Evolutionary conservation across 768 basidiomycete genomes (phyloP), one percentile per base, ranked within the genome.

Genomic region (Brasilioporus rufonigricans): DNA sequence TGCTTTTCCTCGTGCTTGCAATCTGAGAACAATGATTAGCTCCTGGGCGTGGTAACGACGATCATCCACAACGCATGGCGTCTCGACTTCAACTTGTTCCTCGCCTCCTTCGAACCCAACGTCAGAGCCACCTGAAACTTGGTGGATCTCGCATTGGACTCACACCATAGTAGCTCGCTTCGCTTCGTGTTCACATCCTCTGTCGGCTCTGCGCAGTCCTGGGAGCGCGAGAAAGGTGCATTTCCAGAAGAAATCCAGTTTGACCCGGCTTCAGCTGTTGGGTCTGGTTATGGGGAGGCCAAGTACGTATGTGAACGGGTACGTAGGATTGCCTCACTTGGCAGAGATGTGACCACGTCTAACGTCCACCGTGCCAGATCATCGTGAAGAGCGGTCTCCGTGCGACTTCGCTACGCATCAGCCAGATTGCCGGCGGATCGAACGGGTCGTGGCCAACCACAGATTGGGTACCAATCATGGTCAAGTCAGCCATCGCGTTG

Each of bases 241-340:
- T 46, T 24, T n/a, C 57, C 74, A 0, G 76, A 78, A 45, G 71
- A 72, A 33, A 47, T 72, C 9, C 57, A 74, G 38, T 44, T 56
- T 1, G 70, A 69, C 48, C 59, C 66, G 0, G 64, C 52, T 10
- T 48, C 52, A 48, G 63, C 66, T n/a, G 64, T 71, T 26, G 74
- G 71, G n/a, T 29, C 56, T 16, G 75, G 76, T 1, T 75, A 75
- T 43, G 71, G 72, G 1, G 73, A 73, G 24, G 53, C 61, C 18
- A 76, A 76, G 61, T 76, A 74, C 50, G 67, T 76, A 1, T 48
- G 69, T 5, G 74, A 76, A 60, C 57, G 70, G 48, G 69, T 74
- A 47, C 1, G 73, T 50, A 53, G 13, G 65, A 5, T 47, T 4
- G 21, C 18, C 14, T 26, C 3, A 39, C 39, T 39, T 8, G 7